Conservation (phyloP, 2,329 filamentous ascomycete species). For the Thermothelomyces thermophilus region DNA sequence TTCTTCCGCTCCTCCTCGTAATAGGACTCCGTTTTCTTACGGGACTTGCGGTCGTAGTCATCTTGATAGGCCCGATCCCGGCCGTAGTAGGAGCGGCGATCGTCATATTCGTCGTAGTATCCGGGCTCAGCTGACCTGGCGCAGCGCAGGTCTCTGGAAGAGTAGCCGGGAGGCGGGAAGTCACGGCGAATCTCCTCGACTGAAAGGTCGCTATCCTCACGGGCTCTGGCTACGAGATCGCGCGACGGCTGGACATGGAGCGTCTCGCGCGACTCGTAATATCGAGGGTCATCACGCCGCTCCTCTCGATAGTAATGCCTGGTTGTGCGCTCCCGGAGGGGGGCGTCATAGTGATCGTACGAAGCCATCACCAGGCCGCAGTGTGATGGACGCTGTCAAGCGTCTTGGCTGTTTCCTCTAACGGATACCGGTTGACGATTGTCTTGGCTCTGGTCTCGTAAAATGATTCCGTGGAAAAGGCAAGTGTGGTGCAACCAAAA, state of each 20-base stretch:
- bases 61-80: constrained; percentile 38
- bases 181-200: constrained; percentile 80
- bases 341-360: constrained; percentile 49
- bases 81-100: constrained; percentile 32
- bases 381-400: constrained; percentile 6
- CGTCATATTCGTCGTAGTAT: constrained; percentile 54
- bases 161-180: constrained; percentile 65
- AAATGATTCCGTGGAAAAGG: neutral
- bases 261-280: constrained; percentile 46
- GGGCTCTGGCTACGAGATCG: constrained; percentile 51
- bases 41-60: constrained; percentile 40
- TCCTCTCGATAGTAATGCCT: constrained; percentile 49
- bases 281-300: constrained; percentile 47
- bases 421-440: constrained; percentile 1
- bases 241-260: constrained; percentile 40
- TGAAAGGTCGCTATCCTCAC: constrained; percentile 67
- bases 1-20: constrained; percentile 54
- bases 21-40: constrained; percentile 45
- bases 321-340: constrained; percentile 38
- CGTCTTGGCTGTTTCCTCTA: neutral
- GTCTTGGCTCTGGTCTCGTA: neutral
- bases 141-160: constrained; percentile 46
- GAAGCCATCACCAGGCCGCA: constrained; percentile 34
- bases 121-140: constrained; percentile 57
- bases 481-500: neutral